phyloP scores from a whole-genome alignment of 2,329 filamentous ascomycete species.

The Cryphonectria japonica region DNA sequence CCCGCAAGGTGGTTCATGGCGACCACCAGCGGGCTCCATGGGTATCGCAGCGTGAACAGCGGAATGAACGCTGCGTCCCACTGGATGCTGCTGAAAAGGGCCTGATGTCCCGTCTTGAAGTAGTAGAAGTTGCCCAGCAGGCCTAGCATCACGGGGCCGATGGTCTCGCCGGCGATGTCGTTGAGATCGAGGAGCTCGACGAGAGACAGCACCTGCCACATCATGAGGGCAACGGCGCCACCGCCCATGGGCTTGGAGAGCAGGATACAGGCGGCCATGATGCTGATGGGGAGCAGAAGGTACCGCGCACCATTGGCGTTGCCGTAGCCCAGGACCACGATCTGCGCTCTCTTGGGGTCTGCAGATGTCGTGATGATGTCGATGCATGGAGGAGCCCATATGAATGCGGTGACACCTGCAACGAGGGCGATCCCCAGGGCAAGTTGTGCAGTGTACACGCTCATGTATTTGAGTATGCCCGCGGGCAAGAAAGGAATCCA shows the following conservation, averaged over 20 bases:
- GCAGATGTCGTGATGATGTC: constrained; percentile 63
- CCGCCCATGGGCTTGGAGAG: constrained; percentile 95
- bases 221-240: constrained; percentile 77
- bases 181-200: constrained; percentile 66
- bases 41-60: constrained; percentile 79
- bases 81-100: constrained; percentile 83
- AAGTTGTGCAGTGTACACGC: constrained; percentile 78
- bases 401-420: constrained; percentile 82
- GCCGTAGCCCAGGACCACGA: constrained; percentile 86
- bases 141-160: constrained; percentile 83
- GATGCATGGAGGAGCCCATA: constrained; percentile 84
- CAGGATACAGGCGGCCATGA: constrained; percentile 75
- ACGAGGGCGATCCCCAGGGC: constrained; percentile 79
- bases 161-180: constrained; percentile 65
- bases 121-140: constrained; percentile 92
- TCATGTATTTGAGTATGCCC: constrained; percentile 70
- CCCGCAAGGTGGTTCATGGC: constrained; percentile 86
- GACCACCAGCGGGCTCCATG: constrained; percentile 84
- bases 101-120: constrained; percentile 98
- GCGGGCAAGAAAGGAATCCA: constrained; percentile 70
- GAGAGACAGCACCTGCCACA: constrained; percentile 88
- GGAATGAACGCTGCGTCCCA: constrained; percentile 97
- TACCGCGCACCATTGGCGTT: constrained; percentile 94
- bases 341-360: constrained; percentile 51
- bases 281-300: constrained; percentile 79